Evolutionary conservation across 2,329 filamentous ascomycete genomes (phyloP), one percentile per base, ranked within the genome.

Genomic region (Emericellopsis atlantica): DNA sequence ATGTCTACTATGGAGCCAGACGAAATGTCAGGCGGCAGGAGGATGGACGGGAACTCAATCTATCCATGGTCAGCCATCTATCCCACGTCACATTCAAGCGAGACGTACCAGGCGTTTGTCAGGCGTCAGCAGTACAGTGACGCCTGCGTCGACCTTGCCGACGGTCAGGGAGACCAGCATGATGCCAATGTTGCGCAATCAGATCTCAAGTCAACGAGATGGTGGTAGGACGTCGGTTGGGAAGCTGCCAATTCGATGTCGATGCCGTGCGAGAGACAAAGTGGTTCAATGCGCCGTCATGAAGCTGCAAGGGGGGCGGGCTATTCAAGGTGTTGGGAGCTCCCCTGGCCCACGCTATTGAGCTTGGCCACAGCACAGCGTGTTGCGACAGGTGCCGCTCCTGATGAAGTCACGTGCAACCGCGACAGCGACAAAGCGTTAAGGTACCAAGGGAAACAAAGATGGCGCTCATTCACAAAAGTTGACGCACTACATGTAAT

Each of bases 101-200:
- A 45, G 45, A 62, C 81, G 56, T 77, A 95, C 90, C 54, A 98
- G 74, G 58, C 92, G 82, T 66, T 96, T 96, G 64, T 98, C 92
- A 58, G 94, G 84, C 37, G 92, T 98, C 56, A 98, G 70, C 42
- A 98, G 81, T 46, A 98, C 92, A 39, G 92, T 94, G 58, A 98
- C 90, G 65, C 92, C 92, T 55, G 92, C 92, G 65, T 98, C 92
- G 65, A 98, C 92, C 70, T 98, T 98, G 71, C 92, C 92, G 64
- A 98, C 92, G 39, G 90, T 96, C 59, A 98, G 75, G 50, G 92
- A 96, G 65, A 98, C 86, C 57, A 96, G 75, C 92, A 98, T 96
- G 39, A 59, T 73, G 14, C 26, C 39, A 51, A 41, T 42, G 42
- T 26, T 5, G 12, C 38, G 31, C 4, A 31, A 15, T 32, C 22